phyloP scores from a whole-genome alignment of 768 basidiomycete genomes.

The Lentinula raphanica region DNA sequence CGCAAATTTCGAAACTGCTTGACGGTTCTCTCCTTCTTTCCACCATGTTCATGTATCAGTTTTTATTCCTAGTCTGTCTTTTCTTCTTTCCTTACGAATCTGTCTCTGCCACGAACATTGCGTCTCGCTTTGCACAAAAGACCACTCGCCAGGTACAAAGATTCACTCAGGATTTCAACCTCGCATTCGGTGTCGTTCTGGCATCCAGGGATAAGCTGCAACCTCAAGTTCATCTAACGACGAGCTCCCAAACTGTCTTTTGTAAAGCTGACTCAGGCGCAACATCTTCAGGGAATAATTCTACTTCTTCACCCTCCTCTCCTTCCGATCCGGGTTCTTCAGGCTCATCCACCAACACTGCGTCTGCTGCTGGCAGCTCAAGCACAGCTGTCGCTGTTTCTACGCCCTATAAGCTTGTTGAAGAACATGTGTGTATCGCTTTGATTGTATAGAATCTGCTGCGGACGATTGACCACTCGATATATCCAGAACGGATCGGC shows the following conservation, averaged over 20 bases:
- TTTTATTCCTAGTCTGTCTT: background rate
- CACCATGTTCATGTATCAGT: constrained; percentile 1
- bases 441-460: background rate
- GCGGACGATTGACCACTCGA: background rate
- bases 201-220: background rate
- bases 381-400: constrained; percentile 18
- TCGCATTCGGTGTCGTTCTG: constrained; percentile 3
- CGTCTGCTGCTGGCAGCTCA: background rate
- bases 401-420: constrained; percentile 55
- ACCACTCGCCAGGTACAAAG: background rate
- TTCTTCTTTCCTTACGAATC: background rate
- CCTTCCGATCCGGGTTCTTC: background rate
- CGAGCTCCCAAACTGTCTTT: background rate
- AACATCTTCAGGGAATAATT: background rate
- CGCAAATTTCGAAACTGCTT: too few species aligned
- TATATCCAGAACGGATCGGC: constrained; percentile 54
- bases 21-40: background rate
- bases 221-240: background rate
- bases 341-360: background rate
- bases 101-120: background rate
- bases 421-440: constrained; percentile 48
- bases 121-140: background rate
- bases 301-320: background rate
- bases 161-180: background rate
- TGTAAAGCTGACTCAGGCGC: background rate